phyloP scores from a whole-genome alignment of 306 rosid genomes.

The Vigna radiata region DNA sequence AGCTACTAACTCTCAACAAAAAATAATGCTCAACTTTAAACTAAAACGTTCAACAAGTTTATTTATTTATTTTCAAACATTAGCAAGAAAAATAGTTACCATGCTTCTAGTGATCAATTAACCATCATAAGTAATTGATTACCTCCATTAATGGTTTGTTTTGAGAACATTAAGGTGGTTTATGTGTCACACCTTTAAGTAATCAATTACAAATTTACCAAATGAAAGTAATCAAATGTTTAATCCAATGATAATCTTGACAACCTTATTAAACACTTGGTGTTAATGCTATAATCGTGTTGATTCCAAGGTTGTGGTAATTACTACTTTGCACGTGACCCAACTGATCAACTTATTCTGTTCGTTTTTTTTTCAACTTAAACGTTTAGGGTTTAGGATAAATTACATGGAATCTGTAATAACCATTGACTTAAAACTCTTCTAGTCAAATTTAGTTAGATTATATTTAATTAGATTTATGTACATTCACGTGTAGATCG shows the following conservation, averaged over 20 bases:
- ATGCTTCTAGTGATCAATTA: not conserved
- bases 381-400: not conserved
- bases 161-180: not conserved
- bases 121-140: conserved; percentile 6
- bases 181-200: not conserved
- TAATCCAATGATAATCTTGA: not conserved
- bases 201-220: not conserved
- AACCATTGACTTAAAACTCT: not conserved
- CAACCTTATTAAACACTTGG: conserved; percentile 13
- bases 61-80: not conserved
- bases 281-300: not conserved
- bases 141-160: not conserved
- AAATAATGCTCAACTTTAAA: not conserved
- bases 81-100: not conserved
- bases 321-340: conserved; percentile 2
- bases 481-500: not conserved
- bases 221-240: conserved; percentile 1
- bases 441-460: not conserved
- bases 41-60: not conserved
- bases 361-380: not conserved
- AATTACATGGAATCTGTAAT: not conserved
- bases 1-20: no score
- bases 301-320: not conserved
- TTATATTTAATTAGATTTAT: not conserved
- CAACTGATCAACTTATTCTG: not conserved